Evolutionary conservation across 2,329 filamentous ascomycete genomes (phyloP), one percentile per base, ranked within the genome.

Genomic region (Talaromyces marneffei): DNA sequence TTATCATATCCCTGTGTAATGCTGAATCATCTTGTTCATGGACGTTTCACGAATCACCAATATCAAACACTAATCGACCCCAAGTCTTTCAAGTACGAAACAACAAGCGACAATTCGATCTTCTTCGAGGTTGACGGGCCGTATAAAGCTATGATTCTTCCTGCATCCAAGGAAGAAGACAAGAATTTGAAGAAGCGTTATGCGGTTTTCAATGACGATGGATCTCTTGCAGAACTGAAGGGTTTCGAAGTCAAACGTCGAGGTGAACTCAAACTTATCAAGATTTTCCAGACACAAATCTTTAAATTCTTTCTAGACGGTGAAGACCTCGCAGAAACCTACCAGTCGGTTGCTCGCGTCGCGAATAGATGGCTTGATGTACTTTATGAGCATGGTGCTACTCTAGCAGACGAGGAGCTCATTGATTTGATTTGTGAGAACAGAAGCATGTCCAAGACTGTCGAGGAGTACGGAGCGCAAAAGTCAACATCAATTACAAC

Each of bases 361-460:
- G 93, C 94, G 1, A 96, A 99, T 72, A 87, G 89, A 64, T 99
- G 94, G 94, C 81, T 99, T 4, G 95, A 99, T 74, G 94, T 99
- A 2, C 79, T 99, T 33, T 85, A 97, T 71, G 90, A 86, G 69
- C 92, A 91, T 66, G 94, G 95, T 16, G 83, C 88, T 3, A 97
- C 92, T 1, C 80, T 99, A 14, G 92, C 93, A 0, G 93, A 99
- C 67, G 93, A 97, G 72, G 94, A 99, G 72, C 84, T 99, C 42
- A 97, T 99, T 75, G 93, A 99, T 70, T 87, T 99, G n/a, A 99
- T 99, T 86, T 97, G 92, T 55, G 94, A 99, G 75, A 99, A 99
- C 78, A 88, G 95, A 79, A 97, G 86, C 79, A 99, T 99, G 94
- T 84, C 87, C 18, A 99, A 99, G 78, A 95, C 94, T 0, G 80